Conservation (phyloP, 768 basidiomycete genomes). For the Auriscalpium vulgare region DNA sequence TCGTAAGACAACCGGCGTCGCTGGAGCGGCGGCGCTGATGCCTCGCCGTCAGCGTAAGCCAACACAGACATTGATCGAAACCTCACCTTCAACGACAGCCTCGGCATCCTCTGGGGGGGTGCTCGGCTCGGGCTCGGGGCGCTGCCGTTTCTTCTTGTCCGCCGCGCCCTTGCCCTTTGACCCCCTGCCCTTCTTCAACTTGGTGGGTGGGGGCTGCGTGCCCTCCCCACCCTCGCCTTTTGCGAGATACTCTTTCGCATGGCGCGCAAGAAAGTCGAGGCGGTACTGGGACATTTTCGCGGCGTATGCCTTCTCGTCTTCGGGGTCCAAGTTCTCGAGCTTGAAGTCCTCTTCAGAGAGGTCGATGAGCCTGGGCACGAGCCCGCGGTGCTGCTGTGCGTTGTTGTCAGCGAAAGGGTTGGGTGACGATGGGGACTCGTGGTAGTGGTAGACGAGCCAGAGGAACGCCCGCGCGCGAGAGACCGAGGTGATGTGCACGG, state of each 20-base stretch:
- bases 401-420: slow-evolving; percentile 33
- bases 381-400: slow-evolving; percentile 18
- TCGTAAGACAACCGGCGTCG: neutral
- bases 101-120: slow-evolving; percentile 6
- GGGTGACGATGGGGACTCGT: slow-evolving; percentile 25
- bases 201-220: neutral
- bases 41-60: neutral
- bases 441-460: slow-evolving; percentile 40
- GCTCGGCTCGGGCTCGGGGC: neutral
- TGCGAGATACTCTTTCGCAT: slow-evolving; percentile 14
- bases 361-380: slow-evolving; percentile 20
- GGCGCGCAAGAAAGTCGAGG: slow-evolving; percentile 27
- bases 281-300: slow-evolving; percentile 32
- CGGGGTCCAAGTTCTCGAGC: slow-evolving; percentile 37
- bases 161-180: neutral
- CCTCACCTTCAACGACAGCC: neutral
- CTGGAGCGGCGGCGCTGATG: neutral
- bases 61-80: neutral
- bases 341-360: slow-evolving; percentile 25
- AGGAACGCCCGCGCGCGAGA: slow-evolving; percentile 40
- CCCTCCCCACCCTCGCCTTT: slow-evolving; percentile 10
- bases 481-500: slow-evolving; percentile 29
- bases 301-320: slow-evolving; percentile 34
- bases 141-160: slow-evolving; percentile 7
- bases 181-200: neutral